Evolutionary conservation across 352 stramenopile species (phyloP), one percentile per base, ranked within the genome.

Genomic region (Phytopythium cucurbitacearum): DNA sequence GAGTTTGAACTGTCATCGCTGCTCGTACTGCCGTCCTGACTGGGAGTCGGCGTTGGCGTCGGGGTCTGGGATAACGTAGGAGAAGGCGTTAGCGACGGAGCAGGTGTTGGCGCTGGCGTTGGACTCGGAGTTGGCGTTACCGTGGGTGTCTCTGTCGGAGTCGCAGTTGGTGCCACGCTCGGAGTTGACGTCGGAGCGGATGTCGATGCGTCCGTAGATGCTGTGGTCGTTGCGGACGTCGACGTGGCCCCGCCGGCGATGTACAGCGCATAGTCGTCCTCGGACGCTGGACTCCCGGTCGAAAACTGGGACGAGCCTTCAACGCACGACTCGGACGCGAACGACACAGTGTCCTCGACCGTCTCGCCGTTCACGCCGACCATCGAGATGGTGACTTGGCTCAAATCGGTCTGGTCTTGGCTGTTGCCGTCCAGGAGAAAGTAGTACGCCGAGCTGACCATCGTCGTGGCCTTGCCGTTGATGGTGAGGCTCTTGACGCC

Each of bases 371-470:
- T 85, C 21, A 85, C 53, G 4, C 61, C 65, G 12, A 61, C 69
- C 42, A 89, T 39, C 15, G 62, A 70, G 48, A 89, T 70, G 21
- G 56, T 69, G 16, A 89, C 33, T 0, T 65, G 58, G n/a, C 43
- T 59, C 33, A 89, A 53, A 12, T 87, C 69, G 4, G 60, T 66
- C 35, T 76, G 57, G 15, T 43, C 65, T 15, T 64, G 36, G 11
- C 71, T 78, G 7, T 65, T 63, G 12, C 68, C 75, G 50, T 91
- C 69, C 12, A 74, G 49, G 35, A 87, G 36, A 42, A 85, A 90
- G 36, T 89, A 91, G 39, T 79, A 89, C 1, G 73, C 75, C 21
- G 75, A 88, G 42, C 76, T 60, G 12, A 91, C 64, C 75, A 91
- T 74, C 4, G 47, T 68, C 10, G 75, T 82, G 8, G 60, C 44